A percentile compares a stretch with the other conserved stretches of the same genome.
phyloP scores from a whole-genome alignment of 2,329 filamentous ascomycete species.

The Aspergillus japonicus region DNA sequence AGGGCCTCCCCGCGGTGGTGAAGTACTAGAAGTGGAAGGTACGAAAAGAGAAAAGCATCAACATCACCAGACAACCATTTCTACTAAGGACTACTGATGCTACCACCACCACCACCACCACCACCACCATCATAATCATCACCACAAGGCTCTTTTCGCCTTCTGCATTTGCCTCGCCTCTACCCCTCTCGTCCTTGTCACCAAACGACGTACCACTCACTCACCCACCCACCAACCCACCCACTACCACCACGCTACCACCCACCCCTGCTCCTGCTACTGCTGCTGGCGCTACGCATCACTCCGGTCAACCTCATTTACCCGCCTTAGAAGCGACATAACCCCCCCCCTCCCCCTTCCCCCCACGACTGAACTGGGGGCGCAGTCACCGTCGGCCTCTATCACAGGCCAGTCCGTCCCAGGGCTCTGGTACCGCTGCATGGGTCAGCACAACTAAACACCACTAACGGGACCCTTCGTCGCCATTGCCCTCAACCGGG shows the following conservation, averaged over 20 bases:
- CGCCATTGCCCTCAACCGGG: slow-evolving; percentile 17
- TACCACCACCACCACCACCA: neutral
- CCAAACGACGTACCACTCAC: neutral
- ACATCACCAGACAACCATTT: neutral
- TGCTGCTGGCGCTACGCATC: slow-evolving; percentile 21
- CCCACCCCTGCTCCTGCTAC: slow-evolving; percentile 9
- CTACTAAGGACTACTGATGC: neutral
- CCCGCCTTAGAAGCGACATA: slow-evolving; percentile 18
- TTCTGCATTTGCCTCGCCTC: neutral
- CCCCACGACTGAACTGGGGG: slow-evolving; percentile 18
- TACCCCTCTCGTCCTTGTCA: neutral
- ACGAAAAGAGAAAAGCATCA: neutral
- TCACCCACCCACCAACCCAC: neutral
- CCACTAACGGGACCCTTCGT: slow-evolving; percentile 15
- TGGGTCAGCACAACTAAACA: slow-evolving; percentile 23
- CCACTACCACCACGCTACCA: neutral
- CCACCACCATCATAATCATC: neutral
- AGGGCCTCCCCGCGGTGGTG: neutral
- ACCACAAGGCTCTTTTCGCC: neutral
- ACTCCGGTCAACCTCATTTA: slow-evolving; percentile 17
- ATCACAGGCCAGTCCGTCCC: slow-evolving; percentile 21
- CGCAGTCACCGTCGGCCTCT: slow-evolving; percentile 19
- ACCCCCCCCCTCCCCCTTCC: neutral
- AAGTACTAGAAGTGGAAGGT: neutral
- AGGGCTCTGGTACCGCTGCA: slow-evolving; percentile 26